phyloP scores from a whole-genome alignment of 2,329 filamentous ascomycete species.

The Aspergillus nomiae region DNA sequence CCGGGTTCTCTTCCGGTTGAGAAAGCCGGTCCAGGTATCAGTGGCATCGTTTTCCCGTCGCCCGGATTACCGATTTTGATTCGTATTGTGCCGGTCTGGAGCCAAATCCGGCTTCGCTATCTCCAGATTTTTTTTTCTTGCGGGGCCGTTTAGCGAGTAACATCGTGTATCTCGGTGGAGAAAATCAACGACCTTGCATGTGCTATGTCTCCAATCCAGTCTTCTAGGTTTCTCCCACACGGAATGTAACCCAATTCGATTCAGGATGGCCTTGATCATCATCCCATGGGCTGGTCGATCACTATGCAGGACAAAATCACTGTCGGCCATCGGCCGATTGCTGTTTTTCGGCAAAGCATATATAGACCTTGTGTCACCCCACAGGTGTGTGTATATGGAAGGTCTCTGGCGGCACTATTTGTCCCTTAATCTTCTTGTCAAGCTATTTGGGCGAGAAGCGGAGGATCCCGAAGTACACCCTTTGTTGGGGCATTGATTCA shows the following conservation, averaged over 20 bases:
- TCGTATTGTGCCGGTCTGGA: background rate
- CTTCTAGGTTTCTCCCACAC: conserved; percentile 1
- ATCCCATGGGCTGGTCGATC: background rate
- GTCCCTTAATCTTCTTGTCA: background rate
- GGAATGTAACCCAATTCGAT: conserved; percentile 6
- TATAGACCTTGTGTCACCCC: background rate
- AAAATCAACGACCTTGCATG: background rate
- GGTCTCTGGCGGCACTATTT: background rate
- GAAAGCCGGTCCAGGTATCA: background rate
- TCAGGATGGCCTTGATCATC: background rate
- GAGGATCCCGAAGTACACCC: background rate
- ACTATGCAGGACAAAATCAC: background rate
- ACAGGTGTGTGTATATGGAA: background rate
- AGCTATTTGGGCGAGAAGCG: background rate
- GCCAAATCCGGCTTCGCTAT: background rate
- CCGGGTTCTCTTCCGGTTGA: background rate
- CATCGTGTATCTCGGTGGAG: background rate
- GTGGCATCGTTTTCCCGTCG: background rate
- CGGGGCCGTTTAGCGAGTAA: conserved; percentile 2
- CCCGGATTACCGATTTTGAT: background rate
- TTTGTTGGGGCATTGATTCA: too few relatives aligned
- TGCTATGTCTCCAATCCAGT: background rate
- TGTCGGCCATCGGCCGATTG: background rate
- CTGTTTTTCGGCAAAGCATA: background rate
- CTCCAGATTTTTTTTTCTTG: background rate